Base-by-base conservation (phyloP, 202 grass and related monocot genomes). In the Zizania palustris region DNA sequence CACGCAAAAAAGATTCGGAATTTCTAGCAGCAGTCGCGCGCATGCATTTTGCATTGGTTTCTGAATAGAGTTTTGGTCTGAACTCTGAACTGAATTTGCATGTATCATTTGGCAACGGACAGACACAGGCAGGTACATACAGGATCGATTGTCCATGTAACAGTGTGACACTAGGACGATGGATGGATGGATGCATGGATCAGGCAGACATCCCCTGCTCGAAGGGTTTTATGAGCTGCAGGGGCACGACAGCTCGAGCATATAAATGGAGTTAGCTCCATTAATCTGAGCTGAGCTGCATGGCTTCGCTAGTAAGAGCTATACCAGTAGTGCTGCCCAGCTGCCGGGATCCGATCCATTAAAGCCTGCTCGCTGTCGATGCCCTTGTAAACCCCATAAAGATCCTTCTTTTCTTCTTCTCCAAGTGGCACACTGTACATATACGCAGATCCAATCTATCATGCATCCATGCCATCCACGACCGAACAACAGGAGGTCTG, bases 221-320 rank as follows among this genome's bases (percentile, higher is more conserved):
- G 4, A 39, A 19, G 60, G 15, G 48, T 43, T 66, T 75, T 67
- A 75, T 75, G 63, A 82, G 71, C 71, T 74, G 50, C 80, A 74
- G 61, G 61, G 16, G 70, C 70, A 45, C 11, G 61, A 66, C 70
- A 82, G 70, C 70, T 74, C n/a, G 80, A 8, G 62, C 70, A 21
- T 64, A 46, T 67, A 63, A 74, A 82, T 60, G 40, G 60, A 11
- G 49, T 82, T 71, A 57, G 60, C 54, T 55, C n/a, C 51, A 55
- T 55, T 55, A 55, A 55, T 19, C 51, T 55, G n/a, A n/a, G n/a
- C 20, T 16, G 49, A n/a, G n/a, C 18, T 55, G 51, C n/a, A 16
- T 55, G 18, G 19, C 18, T 55, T 55, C 51, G 51, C 51, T 19
- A 55, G n/a, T 20, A 55, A 55, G n/a, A 55, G 16, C 50, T 18